Evolutionary conservation across 2,329 filamentous ascomycete genomes (phyloP).

Genomic region (Elsinoe arachidis): DNA sequence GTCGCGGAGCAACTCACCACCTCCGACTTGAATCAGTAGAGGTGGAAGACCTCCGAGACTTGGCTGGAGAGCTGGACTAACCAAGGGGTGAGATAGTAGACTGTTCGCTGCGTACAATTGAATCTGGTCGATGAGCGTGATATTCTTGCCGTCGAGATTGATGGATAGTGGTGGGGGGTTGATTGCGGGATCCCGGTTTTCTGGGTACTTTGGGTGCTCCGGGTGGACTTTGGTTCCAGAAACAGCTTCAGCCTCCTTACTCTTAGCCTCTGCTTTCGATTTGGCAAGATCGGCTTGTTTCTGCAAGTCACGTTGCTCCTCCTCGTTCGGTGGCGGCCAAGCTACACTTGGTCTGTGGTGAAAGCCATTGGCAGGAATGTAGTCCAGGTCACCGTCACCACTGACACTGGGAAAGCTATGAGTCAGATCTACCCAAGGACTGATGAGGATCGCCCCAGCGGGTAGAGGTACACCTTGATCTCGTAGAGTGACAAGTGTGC

Average conservation of each 20-base stretch:
- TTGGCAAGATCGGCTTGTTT: constrained; percentile 21
- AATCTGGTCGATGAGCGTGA: constrained; percentile 82
- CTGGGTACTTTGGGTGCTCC: constrained; percentile 14
- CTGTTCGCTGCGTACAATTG: constrained; percentile 82
- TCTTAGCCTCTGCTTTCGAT: constrained; percentile 15
- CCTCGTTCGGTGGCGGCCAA: constrained; percentile 87
- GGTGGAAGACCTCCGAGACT: constrained; percentile 85
- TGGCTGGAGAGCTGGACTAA: constrained; percentile 80
- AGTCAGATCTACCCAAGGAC: constrained; percentile 91
- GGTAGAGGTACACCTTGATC: constrained; percentile 78
- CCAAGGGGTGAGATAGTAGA: constrained; percentile 74
- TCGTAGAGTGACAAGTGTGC: constrained; percentile 67
- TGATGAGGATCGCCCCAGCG: constrained; percentile 82
- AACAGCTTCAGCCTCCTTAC: constrained; percentile 14
- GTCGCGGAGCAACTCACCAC: constrained; percentile 80
- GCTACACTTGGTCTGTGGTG: constrained; percentile 78
- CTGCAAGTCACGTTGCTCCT: constrained; percentile 47
- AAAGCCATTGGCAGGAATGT: constrained; percentile 81
- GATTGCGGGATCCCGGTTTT: constrained; percentile 19
- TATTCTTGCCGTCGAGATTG: constrained; percentile 57
- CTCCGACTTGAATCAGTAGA: constrained; percentile 75
- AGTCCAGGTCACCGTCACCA: constrained; percentile 65
- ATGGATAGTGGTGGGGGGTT: constrained; percentile 47
- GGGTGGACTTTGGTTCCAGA: constrained; percentile 16
- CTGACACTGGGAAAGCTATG: constrained; percentile 92